Percentiles rank a stretch among this genome's conserved stretches.
These are phyloP conservation scores for Silene vulgaris DNA, from an alignment of 179 eudicot species.

Conservation along the genomic window DNA sequence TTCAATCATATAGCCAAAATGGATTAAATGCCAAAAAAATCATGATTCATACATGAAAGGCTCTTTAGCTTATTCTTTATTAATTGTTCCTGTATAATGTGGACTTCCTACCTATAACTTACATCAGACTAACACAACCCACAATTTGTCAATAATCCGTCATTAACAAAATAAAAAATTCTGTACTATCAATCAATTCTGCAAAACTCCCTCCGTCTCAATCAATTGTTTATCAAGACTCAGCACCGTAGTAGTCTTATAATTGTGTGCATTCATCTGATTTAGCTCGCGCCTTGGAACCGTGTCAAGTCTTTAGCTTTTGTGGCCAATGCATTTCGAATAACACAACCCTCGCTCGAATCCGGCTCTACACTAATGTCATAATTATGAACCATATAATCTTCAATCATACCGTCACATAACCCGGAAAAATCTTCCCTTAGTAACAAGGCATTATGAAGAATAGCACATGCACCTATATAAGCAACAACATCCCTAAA, in stretches of 20 bases:
- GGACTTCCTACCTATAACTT: slow-evolving; percentile 17
- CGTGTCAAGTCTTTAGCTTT: slow-evolving; percentile 30
- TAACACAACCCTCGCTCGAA: slow-evolving; percentile 24
- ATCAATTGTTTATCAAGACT: no score
- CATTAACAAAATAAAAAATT: background rate
- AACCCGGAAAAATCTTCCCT: slow-evolving; percentile 74
- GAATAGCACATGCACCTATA: slow-evolving; percentile 81
- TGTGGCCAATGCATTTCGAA: slow-evolving; percentile 55
- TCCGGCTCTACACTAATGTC: slow-evolving; percentile 24
- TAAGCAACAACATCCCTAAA: slow-evolving; percentile 59
- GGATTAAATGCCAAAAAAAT: slow-evolving; percentile 6
- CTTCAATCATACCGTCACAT: slow-evolving; percentile 31
- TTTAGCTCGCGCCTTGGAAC: slow-evolving; percentile 5
- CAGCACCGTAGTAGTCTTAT: no score
- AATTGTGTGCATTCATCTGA: no score
- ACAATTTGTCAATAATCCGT: background rate
- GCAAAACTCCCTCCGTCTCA: slow-evolving; percentile 17
- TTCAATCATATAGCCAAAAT: background rate
- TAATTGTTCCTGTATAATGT: slow-evolving; percentile 4
- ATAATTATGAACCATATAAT: slow-evolving; percentile 19
- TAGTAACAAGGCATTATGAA: slow-evolving; percentile 71
- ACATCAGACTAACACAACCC: slow-evolving; percentile 5
- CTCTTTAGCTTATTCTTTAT: slow-evolving; percentile 10
- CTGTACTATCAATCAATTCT: slow-evolving; percentile 18
- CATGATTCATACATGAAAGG: slow-evolving; percentile 8